Evolutionary conservation across 1,284 basidiomycete genomes (phyloP).

Genomic region (Pseudozyma flocculosa): DNA sequence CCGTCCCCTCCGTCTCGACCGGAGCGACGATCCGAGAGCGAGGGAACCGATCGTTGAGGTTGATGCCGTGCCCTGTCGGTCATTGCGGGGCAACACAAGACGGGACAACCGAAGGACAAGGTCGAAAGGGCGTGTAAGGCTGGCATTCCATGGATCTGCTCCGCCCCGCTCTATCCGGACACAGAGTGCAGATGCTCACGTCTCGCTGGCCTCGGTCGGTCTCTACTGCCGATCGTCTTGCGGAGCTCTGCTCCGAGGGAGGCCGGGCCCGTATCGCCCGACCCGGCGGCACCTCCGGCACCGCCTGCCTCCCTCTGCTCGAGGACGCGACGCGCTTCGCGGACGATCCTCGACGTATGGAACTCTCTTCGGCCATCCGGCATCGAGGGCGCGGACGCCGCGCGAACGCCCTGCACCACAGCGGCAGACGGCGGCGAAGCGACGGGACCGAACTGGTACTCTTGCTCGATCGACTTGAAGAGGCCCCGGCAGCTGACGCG

Average conservation of each 20-base stretch:
- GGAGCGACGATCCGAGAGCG: constrained; percentile 19
- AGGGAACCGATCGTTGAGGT: constrained; percentile 23
- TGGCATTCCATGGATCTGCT: not conserved
- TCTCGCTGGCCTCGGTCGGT: not conserved
- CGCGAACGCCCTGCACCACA: too few species aligned
- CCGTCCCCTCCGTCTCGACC: not conserved
- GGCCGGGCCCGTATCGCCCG: too few species aligned
- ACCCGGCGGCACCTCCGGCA: too few species aligned
- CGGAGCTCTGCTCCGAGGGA: not conserved
- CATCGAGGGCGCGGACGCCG: constrained; percentile 1
- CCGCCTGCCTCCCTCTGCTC: not conserved
- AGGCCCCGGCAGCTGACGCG: constrained; percentile 72
- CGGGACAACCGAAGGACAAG: not conserved
- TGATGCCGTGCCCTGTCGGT: constrained; percentile 18
- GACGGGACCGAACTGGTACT: constrained; percentile 14
- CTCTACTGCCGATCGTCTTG: not conserved
- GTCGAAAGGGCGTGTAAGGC: not conserved
- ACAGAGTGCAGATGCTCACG: not conserved
- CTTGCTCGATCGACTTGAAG: constrained; percentile 24
- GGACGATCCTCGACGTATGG: constrained; percentile 1
- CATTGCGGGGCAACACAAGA: not conserved
- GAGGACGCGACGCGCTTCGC: not conserved
- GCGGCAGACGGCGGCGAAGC: not conserved
- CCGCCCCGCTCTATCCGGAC: too few species aligned
- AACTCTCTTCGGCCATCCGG: not conserved